phyloP scores from a whole-genome alignment of 2,329 filamentous ascomycete species.

The Fusarium solani-melongenae region DNA sequence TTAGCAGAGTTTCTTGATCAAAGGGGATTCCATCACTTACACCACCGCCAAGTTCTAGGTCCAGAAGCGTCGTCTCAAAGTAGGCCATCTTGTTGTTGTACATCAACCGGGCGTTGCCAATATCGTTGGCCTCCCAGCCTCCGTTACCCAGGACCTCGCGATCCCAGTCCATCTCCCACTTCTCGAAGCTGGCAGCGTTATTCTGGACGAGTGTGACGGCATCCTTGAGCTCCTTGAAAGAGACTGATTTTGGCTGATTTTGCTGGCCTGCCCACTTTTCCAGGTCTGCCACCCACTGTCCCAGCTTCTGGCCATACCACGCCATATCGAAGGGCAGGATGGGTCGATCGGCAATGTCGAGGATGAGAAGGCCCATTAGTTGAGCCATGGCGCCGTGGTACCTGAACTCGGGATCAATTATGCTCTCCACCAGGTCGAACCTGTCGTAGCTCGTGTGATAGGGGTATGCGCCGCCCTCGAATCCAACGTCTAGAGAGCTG shows the following conservation, averaged over 20 bases:
- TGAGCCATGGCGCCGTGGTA: slow-evolving; percentile 86
- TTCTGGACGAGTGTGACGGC: slow-evolving; percentile 70
- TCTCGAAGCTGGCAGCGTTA: slow-evolving; percentile 68
- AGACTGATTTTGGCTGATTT: slow-evolving; percentile 37
- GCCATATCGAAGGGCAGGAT: slow-evolving; percentile 85
- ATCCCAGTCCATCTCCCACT: slow-evolving; percentile 84
- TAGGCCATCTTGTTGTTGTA: slow-evolving; percentile 83
- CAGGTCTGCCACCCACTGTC: slow-evolving; percentile 73
- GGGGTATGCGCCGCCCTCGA: slow-evolving; percentile 74
- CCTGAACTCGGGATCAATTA: slow-evolving; percentile 83
- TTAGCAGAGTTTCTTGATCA: slow-evolving; percentile 13
- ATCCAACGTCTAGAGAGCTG: slow-evolving; percentile 87
- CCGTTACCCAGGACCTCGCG: slow-evolving; percentile 74
- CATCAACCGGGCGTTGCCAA: slow-evolving; percentile 74
- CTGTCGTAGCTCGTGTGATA: slow-evolving; percentile 90
- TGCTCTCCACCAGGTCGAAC: slow-evolving; percentile 83
- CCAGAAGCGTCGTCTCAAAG: slow-evolving; percentile 87
- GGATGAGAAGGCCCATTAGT: slow-evolving; percentile 82
- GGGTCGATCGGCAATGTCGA: slow-evolving; percentile 85
- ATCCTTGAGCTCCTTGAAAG: slow-evolving; percentile 54
- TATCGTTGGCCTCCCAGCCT: slow-evolving; percentile 78
- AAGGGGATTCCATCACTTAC: slow-evolving; percentile 65
- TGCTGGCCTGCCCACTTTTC: slow-evolving; percentile 65
- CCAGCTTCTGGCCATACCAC: slow-evolving; percentile 75
- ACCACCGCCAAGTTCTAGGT: slow-evolving; percentile 76